Evolutionary conservation across 2,329 filamentous ascomycete genomes (phyloP).

Genomic region (Macrophomina phaseolina): DNA sequence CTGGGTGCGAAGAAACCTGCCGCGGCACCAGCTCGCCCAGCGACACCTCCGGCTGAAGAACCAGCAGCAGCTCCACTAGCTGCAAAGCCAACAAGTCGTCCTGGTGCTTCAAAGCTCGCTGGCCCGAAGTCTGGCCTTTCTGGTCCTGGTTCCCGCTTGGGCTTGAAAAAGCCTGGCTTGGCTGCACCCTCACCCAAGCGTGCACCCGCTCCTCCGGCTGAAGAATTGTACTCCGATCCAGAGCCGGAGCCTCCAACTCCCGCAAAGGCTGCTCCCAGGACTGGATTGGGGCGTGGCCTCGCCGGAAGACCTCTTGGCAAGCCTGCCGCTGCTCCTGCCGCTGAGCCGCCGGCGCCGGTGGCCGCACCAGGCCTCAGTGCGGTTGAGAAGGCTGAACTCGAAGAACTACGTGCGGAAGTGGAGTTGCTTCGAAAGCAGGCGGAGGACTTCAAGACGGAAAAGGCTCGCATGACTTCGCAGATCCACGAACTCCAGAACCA

Average conservation of each 20-base stretch:
- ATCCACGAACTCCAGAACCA: slow-evolving; percentile 95
- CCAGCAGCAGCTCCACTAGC: slow-evolving; percentile 61
- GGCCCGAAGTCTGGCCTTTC: slow-evolving; percentile 49
- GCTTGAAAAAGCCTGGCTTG: slow-evolving; percentile 49
- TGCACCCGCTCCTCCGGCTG: slow-evolving; percentile 55
- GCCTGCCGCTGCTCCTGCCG: slow-evolving; percentile 50
- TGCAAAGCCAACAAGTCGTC: slow-evolving; percentile 64
- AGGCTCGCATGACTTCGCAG: slow-evolving; percentile 80
- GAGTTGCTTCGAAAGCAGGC: slow-evolving; percentile 76
- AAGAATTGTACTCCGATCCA: slow-evolving; percentile 57
- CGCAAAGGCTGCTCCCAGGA: slow-evolving; percentile 61
- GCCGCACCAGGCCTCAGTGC: slow-evolving; percentile 69
- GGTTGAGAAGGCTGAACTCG: slow-evolving; percentile 89
- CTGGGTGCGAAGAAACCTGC: slow-evolving; percentile 60
- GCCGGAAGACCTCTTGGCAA: slow-evolving; percentile 86
- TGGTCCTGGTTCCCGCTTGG: slow-evolving; percentile 43
- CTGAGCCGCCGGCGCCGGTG: slow-evolving; percentile 56
- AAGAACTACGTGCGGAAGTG: slow-evolving; percentile 83
- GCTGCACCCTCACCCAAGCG: slow-evolving; percentile 21
- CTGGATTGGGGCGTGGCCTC: slow-evolving; percentile 74
- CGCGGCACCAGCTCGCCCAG: slow-evolving; percentile 41
- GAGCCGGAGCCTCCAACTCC: slow-evolving; percentile 48
- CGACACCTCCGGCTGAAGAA: slow-evolving; percentile 44
- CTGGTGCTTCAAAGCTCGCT: slow-evolving; percentile 47
- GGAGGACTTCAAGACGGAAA: slow-evolving; percentile 83